Conservation (phyloP, 1,284 basidiomycete genomes). For the Ceraceosorus guamensis region DNA sequence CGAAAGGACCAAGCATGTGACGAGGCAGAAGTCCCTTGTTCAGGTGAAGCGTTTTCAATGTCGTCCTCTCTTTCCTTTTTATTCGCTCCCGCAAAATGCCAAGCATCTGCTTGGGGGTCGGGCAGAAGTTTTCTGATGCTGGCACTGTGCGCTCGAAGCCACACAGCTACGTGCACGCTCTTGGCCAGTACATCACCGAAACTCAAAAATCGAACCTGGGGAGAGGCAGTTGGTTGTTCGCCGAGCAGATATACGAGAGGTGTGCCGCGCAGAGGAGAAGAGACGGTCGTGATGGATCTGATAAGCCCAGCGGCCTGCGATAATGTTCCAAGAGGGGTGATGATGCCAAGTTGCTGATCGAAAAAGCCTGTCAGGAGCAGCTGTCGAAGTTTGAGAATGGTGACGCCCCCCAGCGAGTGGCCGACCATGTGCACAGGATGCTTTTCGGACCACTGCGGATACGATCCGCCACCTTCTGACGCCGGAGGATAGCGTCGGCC, state of each 20-base stretch:
- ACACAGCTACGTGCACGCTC: slow-evolving; percentile 23
- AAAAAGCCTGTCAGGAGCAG: slow-evolving; percentile 24
- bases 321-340: neutral
- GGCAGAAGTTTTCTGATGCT: neutral
- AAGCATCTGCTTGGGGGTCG: slow-evolving; percentile 7
- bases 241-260: slow-evolving; percentile 32
- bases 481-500: slow-evolving; percentile 50
- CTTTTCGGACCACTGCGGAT: neutral
- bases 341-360: slow-evolving; percentile 11
- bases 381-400: slow-evolving; percentile 26
- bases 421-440: slow-evolving; percentile 57
- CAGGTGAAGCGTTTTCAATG: neutral
- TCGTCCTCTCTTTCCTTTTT: neutral
- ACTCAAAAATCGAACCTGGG: slow-evolving; percentile 21
- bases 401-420: slow-evolving; percentile 54
- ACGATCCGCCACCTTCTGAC: neutral
- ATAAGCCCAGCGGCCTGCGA: slow-evolving; percentile 11
- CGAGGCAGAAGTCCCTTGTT: neutral
- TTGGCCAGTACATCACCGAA: slow-evolving; percentile 24
- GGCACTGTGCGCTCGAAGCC: slow-evolving; percentile 1
- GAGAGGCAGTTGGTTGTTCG: slow-evolving; percentile 16
- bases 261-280: slow-evolving; percentile 25
- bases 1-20: neutral
- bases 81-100: slow-evolving; percentile 2
- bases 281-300: slow-evolving; percentile 25